A percentile compares a stretch with the other conserved stretches of the same genome.
phyloP scores from a whole-genome alignment of 148 eudicot genomes.

The Vaccinium macrocarpon region DNA sequence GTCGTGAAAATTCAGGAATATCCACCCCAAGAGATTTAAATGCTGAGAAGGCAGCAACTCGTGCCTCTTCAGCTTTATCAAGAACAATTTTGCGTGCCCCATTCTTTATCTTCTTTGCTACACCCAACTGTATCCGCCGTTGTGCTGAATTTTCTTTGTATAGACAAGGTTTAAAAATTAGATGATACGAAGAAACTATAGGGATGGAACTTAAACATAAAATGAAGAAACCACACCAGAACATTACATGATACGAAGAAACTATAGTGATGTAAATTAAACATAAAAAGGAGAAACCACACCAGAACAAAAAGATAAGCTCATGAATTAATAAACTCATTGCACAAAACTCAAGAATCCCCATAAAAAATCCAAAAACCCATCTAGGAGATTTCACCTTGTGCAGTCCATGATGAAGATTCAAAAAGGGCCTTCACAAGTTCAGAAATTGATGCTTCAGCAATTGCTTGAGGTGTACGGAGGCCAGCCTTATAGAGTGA shows the following conservation, averaged over 20 bases:
- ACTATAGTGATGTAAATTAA: not conserved
- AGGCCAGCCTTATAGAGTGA: slow-evolving; percentile 89
- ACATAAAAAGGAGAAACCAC: not conserved
- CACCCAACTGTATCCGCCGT: slow-evolving; percentile 71
- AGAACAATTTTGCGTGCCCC: slow-evolving; percentile 92
- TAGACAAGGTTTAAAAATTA: slow-evolving; percentile 9
- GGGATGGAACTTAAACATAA: not conserved
- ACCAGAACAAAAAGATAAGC: not conserved
- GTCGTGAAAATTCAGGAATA: slow-evolving; percentile 63
- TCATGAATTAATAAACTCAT: not conserved
- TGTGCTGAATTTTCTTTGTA: slow-evolving; percentile 54
- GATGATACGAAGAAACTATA: slow-evolving; percentile 8
- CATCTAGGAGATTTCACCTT: slow-evolving; percentile 45
- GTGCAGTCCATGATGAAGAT: slow-evolving; percentile 78
- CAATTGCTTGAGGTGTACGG: slow-evolving; percentile 92
- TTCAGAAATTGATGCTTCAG: slow-evolving; percentile 82
- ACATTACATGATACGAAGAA: slow-evolving; percentile 12
- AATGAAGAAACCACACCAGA: not conserved
- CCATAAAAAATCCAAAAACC: not conserved
- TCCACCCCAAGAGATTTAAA: slow-evolving; percentile 91
- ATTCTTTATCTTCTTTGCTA: slow-evolving; percentile 92
- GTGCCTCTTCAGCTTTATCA: slow-evolving; percentile 98
- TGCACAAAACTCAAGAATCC: not conserved
- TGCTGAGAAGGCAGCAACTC: slow-evolving; percentile 90
- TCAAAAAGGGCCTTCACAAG: slow-evolving; percentile 90